phyloP scores from a whole-genome alignment of 495 filamentous ascomycete genomes.

The Penicillium samsonianum region DNA sequence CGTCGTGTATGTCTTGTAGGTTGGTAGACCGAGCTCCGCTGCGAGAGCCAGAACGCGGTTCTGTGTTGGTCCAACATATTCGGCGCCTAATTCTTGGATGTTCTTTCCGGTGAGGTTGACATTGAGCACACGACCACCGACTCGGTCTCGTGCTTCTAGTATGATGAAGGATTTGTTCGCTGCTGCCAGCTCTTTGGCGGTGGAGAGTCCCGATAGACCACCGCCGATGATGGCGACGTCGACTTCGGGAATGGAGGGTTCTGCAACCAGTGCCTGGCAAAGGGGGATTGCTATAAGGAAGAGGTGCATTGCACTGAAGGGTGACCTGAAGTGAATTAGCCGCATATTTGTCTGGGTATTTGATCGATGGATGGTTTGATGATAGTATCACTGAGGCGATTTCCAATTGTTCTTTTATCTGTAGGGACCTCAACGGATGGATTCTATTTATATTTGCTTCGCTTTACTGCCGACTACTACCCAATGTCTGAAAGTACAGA shows the following conservation, averaged over 20 bases:
- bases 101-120: neutral
- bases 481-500: neutral
- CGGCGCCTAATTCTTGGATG: conserved; percentile 16
- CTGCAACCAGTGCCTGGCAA: neutral
- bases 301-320: neutral
- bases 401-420: neutral
- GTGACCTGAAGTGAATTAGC: neutral
- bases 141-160: conserved; percentile 26
- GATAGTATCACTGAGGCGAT: neutral
- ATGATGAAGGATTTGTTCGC: conserved; percentile 20
- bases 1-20: conserved; percentile 15
- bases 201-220: conserved; percentile 23
- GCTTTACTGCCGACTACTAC: neutral
- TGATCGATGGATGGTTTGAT: neutral
- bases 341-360: neutral
- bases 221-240: conserved; percentile 26
- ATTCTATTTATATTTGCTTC: neutral
- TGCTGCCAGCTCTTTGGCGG: conserved; percentile 19
- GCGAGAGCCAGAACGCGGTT: conserved; percentile 17
- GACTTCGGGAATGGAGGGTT: neutral
- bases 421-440: neutral
- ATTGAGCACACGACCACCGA: conserved; percentile 23
- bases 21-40: conserved; percentile 10
- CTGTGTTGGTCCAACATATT: conserved; percentile 23
- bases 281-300: neutral